Evolutionary conservation across 768 basidiomycete genomes (phyloP), one percentile per base, ranked within the genome.

Genomic region (Rhodocollybia butyracea): DNA sequence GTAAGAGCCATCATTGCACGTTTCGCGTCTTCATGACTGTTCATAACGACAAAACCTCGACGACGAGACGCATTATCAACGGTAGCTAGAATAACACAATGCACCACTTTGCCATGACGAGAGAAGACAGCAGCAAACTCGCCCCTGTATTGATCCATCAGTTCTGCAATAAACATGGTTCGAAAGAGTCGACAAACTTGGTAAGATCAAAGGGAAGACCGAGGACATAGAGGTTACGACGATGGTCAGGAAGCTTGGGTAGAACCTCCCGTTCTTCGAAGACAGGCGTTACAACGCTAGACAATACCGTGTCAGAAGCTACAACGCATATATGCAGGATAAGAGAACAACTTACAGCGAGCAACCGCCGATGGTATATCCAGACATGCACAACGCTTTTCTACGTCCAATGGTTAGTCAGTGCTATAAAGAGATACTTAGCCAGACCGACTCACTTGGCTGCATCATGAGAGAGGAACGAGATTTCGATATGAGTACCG

Each of bases 11-110:
- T 71, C 83, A 92, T 89, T 0, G 86, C 90, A 27, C 66, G 62
- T 63, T 76, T 85, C 2, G 91, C 90, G 66, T 91, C 86, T 43
- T 81, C 80, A 59, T 91, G 83, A 22, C 73, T 73, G 17, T 82
- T 82, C 89, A 92, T 91, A 22, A 92, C 90, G 29, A 92, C 75
- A 65, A 92, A 92, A 2, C 90, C 90, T 36, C 90, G 86, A 46
- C 90, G 82, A 50, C 90, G 83, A 34, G 90, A 91, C 39, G 89
- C 85, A 61, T 88, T 89, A 63, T 92, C 90, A 36, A 91, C 83
- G 5, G 91, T 92, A 2, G 89, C 91, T 19, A 92, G 76, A 48
- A 92, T 89, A 22, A 92, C 90, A 21, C 83, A 86, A 65, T 92
- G 90, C 1, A 79, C 72, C 15, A 92, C 88, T 8, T 72, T 79